Base-by-base conservation (phyloP, 805 yeast species). In the Millerago galiae region DNA sequence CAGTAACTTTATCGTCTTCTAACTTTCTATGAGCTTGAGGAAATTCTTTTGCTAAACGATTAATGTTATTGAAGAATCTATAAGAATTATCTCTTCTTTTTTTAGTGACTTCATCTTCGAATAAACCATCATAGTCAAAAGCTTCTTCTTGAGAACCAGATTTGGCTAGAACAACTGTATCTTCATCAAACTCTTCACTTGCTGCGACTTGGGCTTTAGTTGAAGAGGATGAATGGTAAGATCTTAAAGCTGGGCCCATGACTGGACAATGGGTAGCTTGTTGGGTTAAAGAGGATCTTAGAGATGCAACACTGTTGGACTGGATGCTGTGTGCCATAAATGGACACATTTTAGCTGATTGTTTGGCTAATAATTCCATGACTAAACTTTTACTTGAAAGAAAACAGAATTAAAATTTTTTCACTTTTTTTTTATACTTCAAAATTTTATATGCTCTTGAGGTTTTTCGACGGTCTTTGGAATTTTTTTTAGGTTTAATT, bases 1-100 rank as follows among this genome's bases (percentile, higher is more conserved):
- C 99, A 40, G 95, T 89, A 45, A 93, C 99, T 60, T 85, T 85
- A 56, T 88, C 95, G 13, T 70, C 70, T 58, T 82, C 87, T 30
- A 59, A 47, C 44, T 81, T 74, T 51, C 93, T 77, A 60, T 93
- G 99, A 30, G 99, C 99, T 56, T 70, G 70, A 35, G 99, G 99
- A 60, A 88, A 93, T 61, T 91, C 96, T 47, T 79, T 72, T 37
- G 98, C 98, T 54, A 93, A 73, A 54, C 99, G 81, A 72, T 93
- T 93, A 70, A 93, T 89, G 72, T 93, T 93, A 77, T 93, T 93
- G 75, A 93, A 93, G 65, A 77, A 91, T 56, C 99, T 83, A 67
- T 93, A 93, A 17, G 97, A 88, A 63, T 85, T 87, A 70, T 93
- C 99, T 38, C 68, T 53, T 61, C 95, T 79, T 68, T 93, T 93